Percentiles rank a stretch among this genome's conserved stretches.
Conservation (phyloP, 352 stramenopile genomes). For the Phytophthora capsici region DNA sequence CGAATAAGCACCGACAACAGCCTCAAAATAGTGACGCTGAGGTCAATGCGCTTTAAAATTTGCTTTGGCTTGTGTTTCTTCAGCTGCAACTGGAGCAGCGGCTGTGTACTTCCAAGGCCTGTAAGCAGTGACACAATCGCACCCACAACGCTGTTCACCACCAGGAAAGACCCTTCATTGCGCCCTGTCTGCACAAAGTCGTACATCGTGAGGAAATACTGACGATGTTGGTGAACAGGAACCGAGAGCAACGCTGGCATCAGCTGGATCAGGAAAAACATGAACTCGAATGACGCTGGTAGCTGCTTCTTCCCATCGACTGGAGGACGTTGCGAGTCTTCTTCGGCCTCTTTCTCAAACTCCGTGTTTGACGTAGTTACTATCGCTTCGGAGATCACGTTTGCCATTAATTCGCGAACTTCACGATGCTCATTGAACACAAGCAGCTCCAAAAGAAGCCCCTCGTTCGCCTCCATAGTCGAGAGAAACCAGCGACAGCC, state of each 20-base stretch:
- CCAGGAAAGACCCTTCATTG: slow-evolving; percentile 83
- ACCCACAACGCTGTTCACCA: slow-evolving; percentile 84
- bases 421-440: slow-evolving; percentile 70
- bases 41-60: slow-evolving; percentile 82
- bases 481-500: slow-evolving; percentile 79
- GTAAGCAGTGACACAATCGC: slow-evolving; percentile 75
- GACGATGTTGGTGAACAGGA: slow-evolving; percentile 66
- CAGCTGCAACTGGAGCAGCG: slow-evolving; percentile 67
- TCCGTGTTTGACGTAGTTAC: slow-evolving; percentile 59
- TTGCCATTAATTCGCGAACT: slow-evolving; percentile 76
- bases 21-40: slow-evolving; percentile 76
- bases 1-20: slow-evolving; percentile 78
- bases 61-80: slow-evolving; percentile 73
- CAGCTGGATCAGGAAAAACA: slow-evolving; percentile 79
- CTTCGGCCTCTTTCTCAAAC: slow-evolving; percentile 47
- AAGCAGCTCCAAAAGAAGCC: slow-evolving; percentile 75
- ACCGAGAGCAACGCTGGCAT: slow-evolving; percentile 80
- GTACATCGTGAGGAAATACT: slow-evolving; percentile 81
- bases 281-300: slow-evolving; percentile 83
- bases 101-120: slow-evolving; percentile 61
- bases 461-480: slow-evolving; percentile 66
- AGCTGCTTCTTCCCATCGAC: slow-evolving; percentile 44
- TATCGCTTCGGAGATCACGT: slow-evolving; percentile 73
- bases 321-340: slow-evolving; percentile 12
- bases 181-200: slow-evolving; percentile 82